phyloP scores from a whole-genome alignment of 805 yeast genomes.

The Wickerhamiella sergipiensis region DNA sequence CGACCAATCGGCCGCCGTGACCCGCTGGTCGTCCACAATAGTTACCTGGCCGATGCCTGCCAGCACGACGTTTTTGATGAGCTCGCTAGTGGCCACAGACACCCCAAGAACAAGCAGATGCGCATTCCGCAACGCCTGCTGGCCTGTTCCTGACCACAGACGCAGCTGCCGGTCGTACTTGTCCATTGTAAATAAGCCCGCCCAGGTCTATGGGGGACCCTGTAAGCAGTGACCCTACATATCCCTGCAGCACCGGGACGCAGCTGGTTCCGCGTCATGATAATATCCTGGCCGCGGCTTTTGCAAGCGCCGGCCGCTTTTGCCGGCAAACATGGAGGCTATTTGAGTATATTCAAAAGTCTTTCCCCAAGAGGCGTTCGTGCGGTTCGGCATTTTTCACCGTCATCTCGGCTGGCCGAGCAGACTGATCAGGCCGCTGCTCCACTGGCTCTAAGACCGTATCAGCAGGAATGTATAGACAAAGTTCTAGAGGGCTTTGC shows the following conservation, averaged over 20 bases:
- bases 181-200: too few species aligned
- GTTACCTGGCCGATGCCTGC: conserved; percentile 78
- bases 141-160: conserved; percentile 76
- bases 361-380: too few species aligned
- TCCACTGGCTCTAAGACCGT: conserved; percentile 18
- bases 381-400: not conserved
- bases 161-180: conserved; percentile 81
- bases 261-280: not conserved
- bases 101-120: conserved; percentile 51
- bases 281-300: not conserved
- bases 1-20: conserved; percentile 50
- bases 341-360: too few species aligned
- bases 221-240: not conserved
- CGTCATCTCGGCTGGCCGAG: not conserved
- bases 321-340: too few species aligned
- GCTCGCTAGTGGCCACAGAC: conserved; percentile 39
- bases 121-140: conserved; percentile 39
- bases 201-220: too few species aligned
- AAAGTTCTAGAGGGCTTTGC: conserved; percentile 37
- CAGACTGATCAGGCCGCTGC: not conserved
- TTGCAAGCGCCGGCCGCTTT: not conserved
- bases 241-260: not conserved
- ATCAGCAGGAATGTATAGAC: conserved; percentile 60
- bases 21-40: conserved; percentile 44
- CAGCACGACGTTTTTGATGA: conserved; percentile 68